phyloP scores from a whole-genome alignment of 1,284 basidiomycete species.

The Malassezia obtusa region DNA sequence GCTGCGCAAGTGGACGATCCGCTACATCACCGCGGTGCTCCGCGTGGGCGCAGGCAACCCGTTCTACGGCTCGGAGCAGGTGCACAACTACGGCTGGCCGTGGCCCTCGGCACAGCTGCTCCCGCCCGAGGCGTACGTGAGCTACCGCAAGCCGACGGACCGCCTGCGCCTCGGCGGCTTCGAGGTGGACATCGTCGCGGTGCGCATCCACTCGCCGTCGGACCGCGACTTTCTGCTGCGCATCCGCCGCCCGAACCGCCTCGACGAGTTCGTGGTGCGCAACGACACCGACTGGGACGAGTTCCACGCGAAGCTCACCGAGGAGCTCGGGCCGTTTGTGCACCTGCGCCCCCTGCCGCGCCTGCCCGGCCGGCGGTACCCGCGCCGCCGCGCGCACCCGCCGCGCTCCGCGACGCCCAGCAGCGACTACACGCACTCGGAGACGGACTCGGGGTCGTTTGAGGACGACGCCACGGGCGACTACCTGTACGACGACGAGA shows the following conservation, averaged over 20 bases:
- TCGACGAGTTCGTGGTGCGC: slow-evolving; percentile 35
- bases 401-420: background rate
- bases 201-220: slow-evolving; percentile 21
- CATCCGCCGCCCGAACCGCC: slow-evolving; percentile 34
- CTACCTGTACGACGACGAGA: background rate
- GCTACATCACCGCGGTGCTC: slow-evolving; percentile 33
- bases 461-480: background rate
- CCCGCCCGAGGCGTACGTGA: slow-evolving; percentile 37
- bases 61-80: slow-evolving; percentile 22
- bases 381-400: background rate
- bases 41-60: slow-evolving; percentile 31
- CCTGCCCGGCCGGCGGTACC: slow-evolving; percentile 18
- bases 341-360: slow-evolving; percentile 34
- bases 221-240: slow-evolving; percentile 37
- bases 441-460: no score
- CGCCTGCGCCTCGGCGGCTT: slow-evolving; percentile 36
- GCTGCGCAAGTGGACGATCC: slow-evolving; percentile 28
- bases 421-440: no score
- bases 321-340: slow-evolving; percentile 30
- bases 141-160: slow-evolving; percentile 34
- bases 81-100: slow-evolving; percentile 27
- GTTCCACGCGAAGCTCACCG: slow-evolving; percentile 28
- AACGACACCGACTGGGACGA: slow-evolving; percentile 42
- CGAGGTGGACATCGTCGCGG: slow-evolving; percentile 39
- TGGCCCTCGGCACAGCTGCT: slow-evolving; percentile 36